These are phyloP conservation scores for Cytospora leucostoma DNA, from an alignment of 2,329 filamentous ascomycete genomes.

Conservation along the genomic window DNA sequence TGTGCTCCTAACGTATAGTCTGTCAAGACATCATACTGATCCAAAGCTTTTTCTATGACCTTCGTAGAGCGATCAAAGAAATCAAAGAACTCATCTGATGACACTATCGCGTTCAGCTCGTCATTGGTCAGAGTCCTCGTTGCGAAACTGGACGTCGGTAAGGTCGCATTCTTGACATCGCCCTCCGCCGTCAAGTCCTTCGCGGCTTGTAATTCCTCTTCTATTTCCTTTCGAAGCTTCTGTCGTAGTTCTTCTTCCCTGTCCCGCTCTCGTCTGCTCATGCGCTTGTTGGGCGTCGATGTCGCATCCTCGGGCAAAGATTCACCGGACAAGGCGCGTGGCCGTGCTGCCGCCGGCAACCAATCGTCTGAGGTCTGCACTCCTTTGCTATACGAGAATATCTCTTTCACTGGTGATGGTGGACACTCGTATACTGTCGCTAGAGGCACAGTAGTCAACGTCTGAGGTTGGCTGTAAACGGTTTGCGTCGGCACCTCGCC, in stretches of 20 bases:
- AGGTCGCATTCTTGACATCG: constrained; percentile 46
- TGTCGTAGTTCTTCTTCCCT: constrained; percentile 87
- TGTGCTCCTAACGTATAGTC: constrained; percentile 86
- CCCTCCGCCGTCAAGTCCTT: constrained; percentile 61
- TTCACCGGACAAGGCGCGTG: constrained; percentile 54
- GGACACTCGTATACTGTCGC: constrained; percentile 80
- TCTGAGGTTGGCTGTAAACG: constrained; percentile 56
- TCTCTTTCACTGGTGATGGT: constrained; percentile 74
- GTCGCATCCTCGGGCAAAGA: constrained; percentile 66
- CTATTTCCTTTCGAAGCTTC: constrained; percentile 83
- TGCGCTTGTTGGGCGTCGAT: constrained; percentile 67
- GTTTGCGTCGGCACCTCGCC: constrained; percentile 37
- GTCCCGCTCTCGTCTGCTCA: constrained; percentile 77
- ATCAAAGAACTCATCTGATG: constrained; percentile 89
- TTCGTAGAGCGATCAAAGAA: constrained; percentile 96
- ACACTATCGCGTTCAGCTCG: constrained; percentile 86
- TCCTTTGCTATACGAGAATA: constrained; percentile 95
- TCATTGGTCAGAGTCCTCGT: constrained; percentile 78
- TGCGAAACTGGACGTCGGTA: constrained; percentile 64
- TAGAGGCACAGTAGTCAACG: constrained; percentile 71
- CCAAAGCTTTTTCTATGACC: constrained; percentile 91
- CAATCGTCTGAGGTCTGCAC: constrained; percentile 87
- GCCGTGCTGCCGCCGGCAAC: constrained; percentile 55
- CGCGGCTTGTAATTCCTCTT: constrained; percentile 82
- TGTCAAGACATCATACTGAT: constrained; percentile 93